Percentiles rank a stretch among this genome's conserved stretches.
These are phyloP conservation scores for Fraxinus floribunda DNA, from an alignment of 305 asterid genomes.

Conservation along the genomic window DNA sequence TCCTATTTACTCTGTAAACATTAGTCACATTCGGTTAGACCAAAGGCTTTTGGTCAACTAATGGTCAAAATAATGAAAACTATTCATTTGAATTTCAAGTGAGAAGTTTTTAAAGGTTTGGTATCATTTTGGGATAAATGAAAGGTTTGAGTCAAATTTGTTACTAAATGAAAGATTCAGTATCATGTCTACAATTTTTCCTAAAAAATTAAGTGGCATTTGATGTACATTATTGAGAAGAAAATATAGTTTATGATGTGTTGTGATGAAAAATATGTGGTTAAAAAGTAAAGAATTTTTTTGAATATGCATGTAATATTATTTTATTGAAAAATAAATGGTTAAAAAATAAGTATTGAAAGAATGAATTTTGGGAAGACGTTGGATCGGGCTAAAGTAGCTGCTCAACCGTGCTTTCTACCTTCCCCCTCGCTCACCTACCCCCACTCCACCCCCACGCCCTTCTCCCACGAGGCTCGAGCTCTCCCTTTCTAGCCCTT, in stretches of 20 bases:
- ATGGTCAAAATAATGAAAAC: not conserved
- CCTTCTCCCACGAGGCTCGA: not conserved
- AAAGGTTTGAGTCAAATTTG: not conserved
- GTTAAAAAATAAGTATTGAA: too few relatives aligned
- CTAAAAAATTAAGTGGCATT: too few relatives aligned
- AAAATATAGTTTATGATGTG: too few relatives aligned
- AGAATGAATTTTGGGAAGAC: too few relatives aligned
- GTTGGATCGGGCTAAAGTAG: not conserved
- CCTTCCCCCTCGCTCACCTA: not conserved
- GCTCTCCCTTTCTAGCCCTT: not conserved
- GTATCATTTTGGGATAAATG: too few relatives aligned
- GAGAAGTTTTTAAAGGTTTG: not conserved
- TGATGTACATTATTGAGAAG: too few relatives aligned
- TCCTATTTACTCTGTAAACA: not conserved
- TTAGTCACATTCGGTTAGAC: not conserved
- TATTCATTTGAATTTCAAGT: too few relatives aligned
- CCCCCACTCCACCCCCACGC: not conserved
- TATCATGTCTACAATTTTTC: not conserved
- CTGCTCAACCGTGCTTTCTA: conserved; percentile 1
- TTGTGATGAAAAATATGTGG: too few relatives aligned
- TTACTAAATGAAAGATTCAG: too few relatives aligned
- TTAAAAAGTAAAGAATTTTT: too few relatives aligned
- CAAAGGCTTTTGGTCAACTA: not conserved
- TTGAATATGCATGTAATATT: too few relatives aligned
- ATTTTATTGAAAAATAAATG: too few relatives aligned